phyloP scores from a whole-genome alignment of 345 rosid species.

The Linum lewisii region DNA sequence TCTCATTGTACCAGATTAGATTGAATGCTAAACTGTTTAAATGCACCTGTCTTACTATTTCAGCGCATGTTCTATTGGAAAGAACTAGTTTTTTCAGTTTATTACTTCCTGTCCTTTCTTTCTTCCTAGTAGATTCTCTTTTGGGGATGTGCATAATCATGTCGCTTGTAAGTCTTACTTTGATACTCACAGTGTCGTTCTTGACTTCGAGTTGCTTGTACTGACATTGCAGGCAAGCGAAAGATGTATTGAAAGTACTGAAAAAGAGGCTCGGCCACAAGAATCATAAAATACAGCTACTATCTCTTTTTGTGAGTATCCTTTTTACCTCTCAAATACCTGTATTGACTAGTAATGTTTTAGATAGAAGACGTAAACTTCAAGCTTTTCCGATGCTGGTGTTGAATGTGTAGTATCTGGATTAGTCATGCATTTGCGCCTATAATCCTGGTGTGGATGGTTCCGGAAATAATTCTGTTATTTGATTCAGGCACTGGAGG shows the following conservation, averaged over 20 bases:
- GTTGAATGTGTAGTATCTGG: neutral
- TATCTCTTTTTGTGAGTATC: constrained; percentile 74
- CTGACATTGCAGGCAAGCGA: constrained; percentile 58
- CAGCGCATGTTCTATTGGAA: neutral
- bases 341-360: constrained; percentile 1
- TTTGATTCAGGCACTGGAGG: constrained; percentile 68
- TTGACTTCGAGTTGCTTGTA: constrained; percentile 8
- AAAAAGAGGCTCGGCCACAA: constrained; percentile 88
- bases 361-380: neutral
- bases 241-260: constrained; percentile 78
- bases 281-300: constrained; percentile 79
- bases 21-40: neutral
- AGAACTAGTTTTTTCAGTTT: neutral
- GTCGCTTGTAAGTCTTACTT: too few relatives aligned
- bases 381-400: neutral
- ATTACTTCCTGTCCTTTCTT: neutral
- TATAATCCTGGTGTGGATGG: neutral
- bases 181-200: neutral
- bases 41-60: neutral
- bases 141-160: neutral
- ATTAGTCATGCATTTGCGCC: neutral
- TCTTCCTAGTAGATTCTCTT: neutral
- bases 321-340: constrained; percentile 1
- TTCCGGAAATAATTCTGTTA: neutral
- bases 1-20: neutral